Evolutionary conservation across 1,284 basidiomycete species (phyloP).

Genomic region (Sporisorium iseilematis-ciliati): DNA sequence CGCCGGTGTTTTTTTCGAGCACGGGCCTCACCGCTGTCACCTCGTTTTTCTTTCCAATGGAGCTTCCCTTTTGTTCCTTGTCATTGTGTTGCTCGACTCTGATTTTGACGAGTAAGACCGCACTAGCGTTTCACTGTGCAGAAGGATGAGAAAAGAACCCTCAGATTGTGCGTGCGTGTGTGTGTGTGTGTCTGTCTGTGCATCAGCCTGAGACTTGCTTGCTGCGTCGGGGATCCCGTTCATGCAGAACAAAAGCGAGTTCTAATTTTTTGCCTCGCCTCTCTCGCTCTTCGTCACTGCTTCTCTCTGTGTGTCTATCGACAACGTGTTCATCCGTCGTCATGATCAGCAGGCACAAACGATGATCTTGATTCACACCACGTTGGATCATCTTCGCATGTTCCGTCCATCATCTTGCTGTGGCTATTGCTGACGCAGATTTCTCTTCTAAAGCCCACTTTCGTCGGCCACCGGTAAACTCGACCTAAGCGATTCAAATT

Average conservation of each 20-base stretch:
- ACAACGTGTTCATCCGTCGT: not conserved
- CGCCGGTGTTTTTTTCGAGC: too few relatives aligned
- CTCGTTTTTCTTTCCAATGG: too few relatives aligned
- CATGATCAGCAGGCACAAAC: not conserved
- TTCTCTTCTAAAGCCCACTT: not conserved
- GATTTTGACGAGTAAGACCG: too few relatives aligned
- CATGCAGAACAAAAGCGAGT: not conserved
- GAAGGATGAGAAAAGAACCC: too few relatives aligned
- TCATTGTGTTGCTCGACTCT: too few relatives aligned
- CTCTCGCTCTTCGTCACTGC: not conserved
- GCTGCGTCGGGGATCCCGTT: constrained; percentile 4
- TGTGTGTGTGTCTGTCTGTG: too few relatives aligned
- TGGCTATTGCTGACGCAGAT: not conserved
- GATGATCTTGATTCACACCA: not conserved
- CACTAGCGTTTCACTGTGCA: too few relatives aligned
- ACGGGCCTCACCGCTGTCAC: too few relatives aligned
- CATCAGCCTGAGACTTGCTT: too few relatives aligned
- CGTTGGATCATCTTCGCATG: not conserved
- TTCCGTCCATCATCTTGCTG: not conserved
- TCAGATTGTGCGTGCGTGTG: too few relatives aligned
- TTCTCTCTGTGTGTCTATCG: not conserved
- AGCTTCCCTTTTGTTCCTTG: too few relatives aligned
- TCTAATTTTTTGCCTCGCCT: not conserved
- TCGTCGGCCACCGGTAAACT: not conserved
- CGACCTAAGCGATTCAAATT: not conserved